Evolutionary conservation across 2,329 filamentous ascomycete species (phyloP), one percentile per base, ranked within the genome.

Genomic region (Tolypocladium ophioglossoides): DNA sequence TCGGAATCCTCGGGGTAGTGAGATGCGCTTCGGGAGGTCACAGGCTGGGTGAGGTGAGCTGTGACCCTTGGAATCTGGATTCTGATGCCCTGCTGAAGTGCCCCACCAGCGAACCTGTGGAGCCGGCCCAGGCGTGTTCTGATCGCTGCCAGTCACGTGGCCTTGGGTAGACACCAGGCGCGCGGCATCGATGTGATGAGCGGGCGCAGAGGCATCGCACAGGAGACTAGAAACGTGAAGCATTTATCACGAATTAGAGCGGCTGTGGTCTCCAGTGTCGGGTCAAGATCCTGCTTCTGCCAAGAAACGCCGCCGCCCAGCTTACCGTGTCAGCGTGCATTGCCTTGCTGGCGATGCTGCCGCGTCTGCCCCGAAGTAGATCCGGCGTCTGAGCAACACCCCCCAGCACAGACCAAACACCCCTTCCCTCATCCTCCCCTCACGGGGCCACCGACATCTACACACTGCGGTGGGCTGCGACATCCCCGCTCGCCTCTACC

Each of bases 401-500:
- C 47, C 51, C 55, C 35, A 18, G 22, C 37, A 32, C 20, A 32
- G 32, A 18, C 14, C 30, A 48, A 37, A 44, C 40, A 37, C 44
- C 40, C 27, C 44, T n/a, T 35, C 34, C 10, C 41, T 40, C 53
- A 50, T 49, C 48, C 49, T 51, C 38, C 38, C 50, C 44, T 40
- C 52, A 35, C 51, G 35, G 47, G 41, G 46, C 56, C 51, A 37
- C 47, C 48, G 62, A 61, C 55, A 61, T 53, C 52, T 49, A 53
- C 57, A 58, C 58, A 58, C 57, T 52, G 58, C 57, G 62, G 59
- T 52, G 48, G 54, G 49, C 40, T 50, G 52, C 51, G 51, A 53
- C 51, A 56, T 54, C 49, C 58, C 59, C 59, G 50, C 55, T 55
- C 52, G 53, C 56, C 52, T 54, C 54, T 61, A 54, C 54, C 54